Evolutionary conservation across 2,329 filamentous ascomycete species (phyloP).

Genomic region (Colletotrichum sp.): DNA sequence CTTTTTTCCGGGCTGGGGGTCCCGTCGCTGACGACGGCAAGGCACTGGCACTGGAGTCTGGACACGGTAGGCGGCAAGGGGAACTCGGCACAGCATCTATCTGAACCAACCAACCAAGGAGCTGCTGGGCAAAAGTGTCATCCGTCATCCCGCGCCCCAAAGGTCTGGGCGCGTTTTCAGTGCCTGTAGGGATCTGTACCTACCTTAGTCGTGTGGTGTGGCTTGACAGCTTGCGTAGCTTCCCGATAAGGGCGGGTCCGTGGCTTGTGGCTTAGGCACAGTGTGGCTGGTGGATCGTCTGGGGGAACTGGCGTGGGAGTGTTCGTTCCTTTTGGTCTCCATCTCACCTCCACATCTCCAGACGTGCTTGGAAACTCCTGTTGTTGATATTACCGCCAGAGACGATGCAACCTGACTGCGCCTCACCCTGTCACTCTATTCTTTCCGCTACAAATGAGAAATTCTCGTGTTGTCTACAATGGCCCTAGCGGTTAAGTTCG

Average conservation of each 20-base stretch:
- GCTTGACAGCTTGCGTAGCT: not conserved
- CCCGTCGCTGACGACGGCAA: slow-evolving; percentile 4
- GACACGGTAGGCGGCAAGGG: not conserved
- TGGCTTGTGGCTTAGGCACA: not conserved
- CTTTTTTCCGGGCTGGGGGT: not conserved
- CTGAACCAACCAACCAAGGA: not conserved
- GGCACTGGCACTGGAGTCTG: not conserved
- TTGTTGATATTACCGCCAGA: not conserved
- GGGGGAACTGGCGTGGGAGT: not conserved
- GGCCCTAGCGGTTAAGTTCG: not conserved
- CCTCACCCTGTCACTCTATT: not conserved
- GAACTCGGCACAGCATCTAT: not conserved
- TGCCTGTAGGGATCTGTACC: not conserved
- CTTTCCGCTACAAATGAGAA: not conserved
- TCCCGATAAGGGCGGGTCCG: not conserved
- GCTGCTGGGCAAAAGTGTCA: not conserved
- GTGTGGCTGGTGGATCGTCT: not conserved
- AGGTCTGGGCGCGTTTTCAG: not conserved
- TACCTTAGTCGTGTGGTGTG: not conserved
- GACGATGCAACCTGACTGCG: not conserved
- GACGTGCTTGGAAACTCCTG: not conserved
- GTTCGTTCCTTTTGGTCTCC: not conserved
- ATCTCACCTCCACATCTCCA: not conserved
- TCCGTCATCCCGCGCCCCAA: not conserved
- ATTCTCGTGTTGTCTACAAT: not conserved